Conservation (phyloP, 345 rosid genomes). For the Firmiana major region DNA sequence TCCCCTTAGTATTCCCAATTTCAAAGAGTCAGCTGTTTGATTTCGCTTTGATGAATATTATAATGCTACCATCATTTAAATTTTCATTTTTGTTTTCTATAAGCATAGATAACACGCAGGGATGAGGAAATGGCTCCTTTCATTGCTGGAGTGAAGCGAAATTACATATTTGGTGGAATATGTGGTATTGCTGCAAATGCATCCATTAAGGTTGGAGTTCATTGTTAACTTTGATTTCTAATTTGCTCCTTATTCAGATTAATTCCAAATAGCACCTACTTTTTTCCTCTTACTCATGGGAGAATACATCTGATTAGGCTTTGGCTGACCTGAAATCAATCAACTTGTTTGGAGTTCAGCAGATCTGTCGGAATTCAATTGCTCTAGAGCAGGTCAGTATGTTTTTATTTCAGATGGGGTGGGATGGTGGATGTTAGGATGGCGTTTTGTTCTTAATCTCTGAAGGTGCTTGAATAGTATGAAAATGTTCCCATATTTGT, state of each 20-base stretch:
- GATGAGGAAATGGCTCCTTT: constrained; percentile 96
- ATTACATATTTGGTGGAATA: constrained; percentile 95
- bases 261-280: not conserved
- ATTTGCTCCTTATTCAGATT: not conserved
- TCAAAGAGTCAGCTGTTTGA: not conserved
- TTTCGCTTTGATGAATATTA: not conserved
- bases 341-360: constrained; percentile 99
- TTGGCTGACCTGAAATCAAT: constrained; percentile 75
- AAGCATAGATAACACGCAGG: constrained; percentile 74
- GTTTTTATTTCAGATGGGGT: not conserved
- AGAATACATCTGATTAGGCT: constrained; percentile 46
- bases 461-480: not conserved
- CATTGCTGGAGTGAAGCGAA: constrained; percentile 62
- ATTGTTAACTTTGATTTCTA: not conserved
- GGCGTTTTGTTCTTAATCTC: not conserved
- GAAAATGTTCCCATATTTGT: not conserved
- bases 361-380: constrained; percentile 91
- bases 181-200: constrained; percentile 82
- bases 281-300: constrained; percentile 5
- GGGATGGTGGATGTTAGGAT: not conserved
- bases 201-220: constrained; percentile 67
- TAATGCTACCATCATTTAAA: not conserved
- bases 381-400: constrained; percentile 89
- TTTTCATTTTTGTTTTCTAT: constrained; percentile 7
- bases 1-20: not conserved